These are phyloP conservation scores for Pichia sp. DNA, from an alignment of 1,139 yeast genomes.

Conservation along the genomic window DNA sequence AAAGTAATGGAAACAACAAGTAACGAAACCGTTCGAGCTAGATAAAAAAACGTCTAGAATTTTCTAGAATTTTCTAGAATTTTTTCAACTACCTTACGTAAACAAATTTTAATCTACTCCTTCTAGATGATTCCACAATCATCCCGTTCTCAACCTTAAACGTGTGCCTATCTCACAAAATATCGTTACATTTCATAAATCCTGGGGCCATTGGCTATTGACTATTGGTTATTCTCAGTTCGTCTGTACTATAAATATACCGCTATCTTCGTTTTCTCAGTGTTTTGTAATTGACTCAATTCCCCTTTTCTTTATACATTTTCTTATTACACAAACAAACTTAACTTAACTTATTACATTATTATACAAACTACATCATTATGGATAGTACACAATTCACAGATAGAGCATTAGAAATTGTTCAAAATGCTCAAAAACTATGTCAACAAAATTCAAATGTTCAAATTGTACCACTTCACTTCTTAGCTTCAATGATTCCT, in stretches of 20 bases:
- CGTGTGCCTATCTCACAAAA: neutral
- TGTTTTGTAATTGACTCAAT: neutral
- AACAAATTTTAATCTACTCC: neutral
- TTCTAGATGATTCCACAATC: neutral
- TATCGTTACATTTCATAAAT: neutral
- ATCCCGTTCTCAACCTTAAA: neutral
- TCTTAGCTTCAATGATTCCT: constrained; percentile 88
- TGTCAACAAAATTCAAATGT: constrained; percentile 83
- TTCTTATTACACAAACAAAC: neutral
- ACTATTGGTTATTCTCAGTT: neutral
- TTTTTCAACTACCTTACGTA: neutral
- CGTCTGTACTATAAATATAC: neutral
- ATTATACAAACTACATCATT: neutral
- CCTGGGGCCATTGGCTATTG: neutral
- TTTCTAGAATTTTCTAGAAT: neutral
- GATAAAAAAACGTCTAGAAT: too few relatives aligned
- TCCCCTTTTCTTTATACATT: neutral
- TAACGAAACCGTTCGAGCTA: too few relatives aligned
- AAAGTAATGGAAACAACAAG: too few relatives aligned
- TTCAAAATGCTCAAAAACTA: constrained; percentile 71
- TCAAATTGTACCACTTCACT: constrained; percentile 77
- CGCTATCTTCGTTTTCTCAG: neutral
- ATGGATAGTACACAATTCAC: constrained; percentile 67
- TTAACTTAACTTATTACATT: too few relatives aligned
- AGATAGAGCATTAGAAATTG: constrained; percentile 81